Conservation (phyloP, 306 rosid species). For the Carpinus fangiana region DNA sequence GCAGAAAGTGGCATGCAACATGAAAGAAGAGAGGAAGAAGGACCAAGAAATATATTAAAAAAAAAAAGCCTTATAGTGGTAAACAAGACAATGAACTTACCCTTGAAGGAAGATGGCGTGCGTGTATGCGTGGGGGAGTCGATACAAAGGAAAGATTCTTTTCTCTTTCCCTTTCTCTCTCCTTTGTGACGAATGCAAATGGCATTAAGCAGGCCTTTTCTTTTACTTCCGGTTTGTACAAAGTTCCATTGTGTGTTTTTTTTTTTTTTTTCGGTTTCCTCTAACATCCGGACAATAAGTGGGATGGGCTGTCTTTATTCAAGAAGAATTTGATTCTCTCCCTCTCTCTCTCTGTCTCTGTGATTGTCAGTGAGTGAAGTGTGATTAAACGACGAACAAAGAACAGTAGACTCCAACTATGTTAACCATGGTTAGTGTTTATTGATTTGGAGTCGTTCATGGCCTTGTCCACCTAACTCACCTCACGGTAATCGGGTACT, state of each 20-base stretch:
- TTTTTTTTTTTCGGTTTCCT: slow-evolving; percentile 1
- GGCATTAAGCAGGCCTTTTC: slow-evolving; percentile 31
- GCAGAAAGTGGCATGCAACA: slow-evolving; percentile 31
- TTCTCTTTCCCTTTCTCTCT: slow-evolving; percentile 7
- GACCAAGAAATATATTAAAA: slow-evolving; percentile 18
- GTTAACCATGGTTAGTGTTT: slow-evolving; percentile 12
- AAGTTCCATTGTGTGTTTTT: slow-evolving; percentile 20
- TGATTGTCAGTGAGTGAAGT: slow-evolving; percentile 16
- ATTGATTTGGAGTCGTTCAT: background rate
- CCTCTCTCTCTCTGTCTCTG: background rate
- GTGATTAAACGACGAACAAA: slow-evolving; percentile 33
- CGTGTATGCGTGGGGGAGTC: background rate
- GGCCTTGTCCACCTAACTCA: background rate
- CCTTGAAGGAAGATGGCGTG: slow-evolving; percentile 30
- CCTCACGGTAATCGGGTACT: background rate
- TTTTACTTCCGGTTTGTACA: slow-evolving; percentile 23
- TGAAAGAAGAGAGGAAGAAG: slow-evolving; percentile 24
- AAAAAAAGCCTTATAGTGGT: slow-evolving; percentile 22
- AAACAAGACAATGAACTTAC: slow-evolving; percentile 21
- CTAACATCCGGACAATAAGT: slow-evolving; percentile 30
- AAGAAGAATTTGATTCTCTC: slow-evolving; percentile 52
- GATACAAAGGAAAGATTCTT: slow-evolving; percentile 24
- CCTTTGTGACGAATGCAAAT: background rate
- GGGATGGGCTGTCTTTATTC: slow-evolving; percentile 37
- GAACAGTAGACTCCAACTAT: slow-evolving; percentile 29